Percentiles rank a stretch among this genome's conserved stretches.
Evolutionary conservation across 345 rosid species (phyloP).

Genomic region (Populus nigra): DNA sequence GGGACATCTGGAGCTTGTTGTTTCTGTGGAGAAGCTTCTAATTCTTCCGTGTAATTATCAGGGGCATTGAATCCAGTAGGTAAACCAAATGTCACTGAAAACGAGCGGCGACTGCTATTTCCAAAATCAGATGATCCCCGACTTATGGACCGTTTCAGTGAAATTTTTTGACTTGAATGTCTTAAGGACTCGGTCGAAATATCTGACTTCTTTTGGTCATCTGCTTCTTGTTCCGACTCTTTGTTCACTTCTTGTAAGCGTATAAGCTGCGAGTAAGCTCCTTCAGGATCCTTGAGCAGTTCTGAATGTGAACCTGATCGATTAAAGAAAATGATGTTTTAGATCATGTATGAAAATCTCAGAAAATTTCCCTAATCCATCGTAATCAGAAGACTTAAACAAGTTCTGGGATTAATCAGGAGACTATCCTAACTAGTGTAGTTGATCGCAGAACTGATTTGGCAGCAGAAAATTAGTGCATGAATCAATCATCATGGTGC

Average conservation of each 20-base stretch:
- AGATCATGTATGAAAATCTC: not conserved
- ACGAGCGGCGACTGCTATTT: constrained; percentile 54
- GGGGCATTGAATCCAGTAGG: constrained; percentile 43
- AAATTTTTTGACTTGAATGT: constrained; percentile 41
- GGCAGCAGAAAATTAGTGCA: not conserved
- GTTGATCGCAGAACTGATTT: not conserved
- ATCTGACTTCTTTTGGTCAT: constrained; percentile 25
- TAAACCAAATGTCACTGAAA: constrained; percentile 55
- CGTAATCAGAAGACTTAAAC: not conserved
- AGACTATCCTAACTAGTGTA: not conserved
- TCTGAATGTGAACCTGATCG: constrained; percentile 50
- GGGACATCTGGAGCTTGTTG: constrained; percentile 45
- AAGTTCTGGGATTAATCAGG: not conserved
- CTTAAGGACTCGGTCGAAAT: constrained; percentile 8
- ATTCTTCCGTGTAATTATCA: constrained; percentile 23
- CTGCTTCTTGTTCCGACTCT: constrained; percentile 37
- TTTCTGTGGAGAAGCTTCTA: constrained; percentile 24
- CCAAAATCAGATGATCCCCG: constrained; percentile 55
- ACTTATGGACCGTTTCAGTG: constrained; percentile 51
- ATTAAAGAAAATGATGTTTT: not conserved
- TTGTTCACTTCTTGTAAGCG: constrained; percentile 63
- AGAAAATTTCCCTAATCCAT: not conserved
- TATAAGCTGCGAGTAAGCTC: constrained; percentile 86
- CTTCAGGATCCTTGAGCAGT: constrained; percentile 59
- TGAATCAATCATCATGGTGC: not conserved